Evolutionary conservation across 164 flowering plant species (phyloP).

Genomic region (Litsea cubeba): DNA sequence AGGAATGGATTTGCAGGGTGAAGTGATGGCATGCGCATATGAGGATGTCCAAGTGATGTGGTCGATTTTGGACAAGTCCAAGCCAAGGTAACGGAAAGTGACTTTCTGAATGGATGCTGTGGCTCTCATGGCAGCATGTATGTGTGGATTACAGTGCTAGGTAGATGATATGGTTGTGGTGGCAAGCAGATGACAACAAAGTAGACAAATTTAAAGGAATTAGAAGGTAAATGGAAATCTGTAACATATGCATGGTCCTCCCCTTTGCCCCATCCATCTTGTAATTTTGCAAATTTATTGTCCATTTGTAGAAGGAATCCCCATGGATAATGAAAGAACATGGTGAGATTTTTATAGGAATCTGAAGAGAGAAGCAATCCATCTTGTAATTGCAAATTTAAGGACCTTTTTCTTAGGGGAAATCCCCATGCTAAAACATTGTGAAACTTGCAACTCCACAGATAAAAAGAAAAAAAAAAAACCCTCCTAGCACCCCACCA

Average conservation of each 20-base stretch:
- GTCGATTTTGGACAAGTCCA: conserved; percentile 72
- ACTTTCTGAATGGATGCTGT: neutral
- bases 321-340: conserved; percentile 28
- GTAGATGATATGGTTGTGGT: neutral
- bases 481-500: no score
- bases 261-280: neutral
- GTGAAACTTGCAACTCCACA: no score
- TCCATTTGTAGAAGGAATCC: conserved; percentile 27
- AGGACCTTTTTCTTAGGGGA: neutral
- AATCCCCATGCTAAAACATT: neutral
- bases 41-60: conserved; percentile 91
- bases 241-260: neutral
- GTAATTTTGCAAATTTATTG: neutral
- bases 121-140: neutral
- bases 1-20: conserved; percentile 55
- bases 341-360: conserved; percentile 32
- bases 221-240: neutral
- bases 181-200: neutral
- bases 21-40: conserved; percentile 81
- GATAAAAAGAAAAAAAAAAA: no score
- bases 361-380: neutral
- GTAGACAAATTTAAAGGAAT: neutral
- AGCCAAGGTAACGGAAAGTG: conserved; percentile 23
- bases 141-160: neutral
- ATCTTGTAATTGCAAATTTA: neutral